These are phyloP conservation scores for Ogataea pini DNA, from an alignment of 805 yeast species.

Conservation along the genomic window DNA sequence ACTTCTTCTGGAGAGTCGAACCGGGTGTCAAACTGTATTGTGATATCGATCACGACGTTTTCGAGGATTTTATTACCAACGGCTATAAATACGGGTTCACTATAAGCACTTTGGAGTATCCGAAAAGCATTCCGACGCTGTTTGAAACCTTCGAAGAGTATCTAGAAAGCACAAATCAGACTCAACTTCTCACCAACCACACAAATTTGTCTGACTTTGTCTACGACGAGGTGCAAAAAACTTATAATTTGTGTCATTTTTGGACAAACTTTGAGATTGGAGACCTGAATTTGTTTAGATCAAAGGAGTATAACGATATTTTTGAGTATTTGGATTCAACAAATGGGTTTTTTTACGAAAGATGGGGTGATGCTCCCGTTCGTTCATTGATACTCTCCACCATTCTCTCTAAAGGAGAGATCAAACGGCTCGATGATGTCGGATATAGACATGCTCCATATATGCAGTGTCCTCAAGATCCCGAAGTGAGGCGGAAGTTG, in stretches of 20 bases:
- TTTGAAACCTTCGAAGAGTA: constrained; percentile 40
- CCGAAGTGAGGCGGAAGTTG: constrained; percentile 48
- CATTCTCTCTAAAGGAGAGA: constrained; percentile 66
- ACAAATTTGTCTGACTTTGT: constrained; percentile 56
- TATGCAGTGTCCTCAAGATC: constrained; percentile 73
- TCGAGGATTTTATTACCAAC: constrained; percentile 70
- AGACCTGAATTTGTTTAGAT: constrained; percentile 67
- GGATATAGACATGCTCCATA: constrained; percentile 83
- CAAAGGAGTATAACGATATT: constrained; percentile 61
- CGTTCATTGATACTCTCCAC: constrained; percentile 65
- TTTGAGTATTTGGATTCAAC: constrained; percentile 68
- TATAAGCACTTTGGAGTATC: constrained; percentile 70
- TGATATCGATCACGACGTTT: constrained; percentile 74
- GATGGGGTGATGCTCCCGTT: constrained; percentile 95
- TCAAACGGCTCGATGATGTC: constrained; percentile 74
- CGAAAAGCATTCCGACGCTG: constrained; percentile 60
- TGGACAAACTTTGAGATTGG: constrained; percentile 91
- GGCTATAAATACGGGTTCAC: constrained; percentile 73
- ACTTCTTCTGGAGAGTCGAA: constrained; percentile 92
- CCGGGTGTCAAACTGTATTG: constrained; percentile 77
- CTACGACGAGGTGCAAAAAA: constrained; percentile 55
- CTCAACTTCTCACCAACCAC: constrained; percentile 38
- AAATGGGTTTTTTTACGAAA: constrained; percentile 87
- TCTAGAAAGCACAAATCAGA: constrained; percentile 38
- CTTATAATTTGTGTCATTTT: constrained; percentile 79